Percentiles rank a stretch among this genome's conserved stretches.
These are phyloP conservation scores for Phylloporus sp. DNA, from an alignment of 768 basidiomycete species.

Conservation along the genomic window DNA sequence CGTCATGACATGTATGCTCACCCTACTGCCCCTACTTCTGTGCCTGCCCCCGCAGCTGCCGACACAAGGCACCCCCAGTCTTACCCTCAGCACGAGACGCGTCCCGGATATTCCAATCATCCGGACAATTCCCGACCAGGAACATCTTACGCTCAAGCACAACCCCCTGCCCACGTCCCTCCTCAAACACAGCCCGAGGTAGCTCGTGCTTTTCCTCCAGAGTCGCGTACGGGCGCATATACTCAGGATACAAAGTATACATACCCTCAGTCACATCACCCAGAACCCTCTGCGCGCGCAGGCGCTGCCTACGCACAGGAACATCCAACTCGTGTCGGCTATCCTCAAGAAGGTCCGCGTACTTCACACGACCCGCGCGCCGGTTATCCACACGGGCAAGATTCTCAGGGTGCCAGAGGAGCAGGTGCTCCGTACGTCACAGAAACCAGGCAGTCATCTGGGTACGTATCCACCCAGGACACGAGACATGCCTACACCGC, in stretches of 20 bases:
- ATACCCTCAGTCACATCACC: conserved; percentile 18
- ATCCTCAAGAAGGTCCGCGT: conserved; percentile 15
- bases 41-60: conserved; percentile 11
- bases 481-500: conserved; percentile 18
- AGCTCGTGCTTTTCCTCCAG: conserved; percentile 15
- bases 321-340: conserved; percentile 11
- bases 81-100: conserved; percentile 20
- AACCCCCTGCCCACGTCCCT: conserved; percentile 8
- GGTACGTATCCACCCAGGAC: conserved; percentile 17
- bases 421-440: conserved; percentile 4
- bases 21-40: conserved; percentile 9
- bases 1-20: conserved; percentile 25
- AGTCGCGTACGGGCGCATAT: conserved; percentile 19
- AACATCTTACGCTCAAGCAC: conserved; percentile 17
- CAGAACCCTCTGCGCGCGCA: conserved; percentile 15
- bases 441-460: conserved; percentile 21
- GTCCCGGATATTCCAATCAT: conserved; percentile 18
- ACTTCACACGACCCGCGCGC: conserved; percentile 17
- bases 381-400: conserved; percentile 15
- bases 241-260: conserved; percentile 22
- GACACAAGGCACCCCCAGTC: conserved; percentile 22
- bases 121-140: conserved; percentile 17
- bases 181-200: conserved; percentile 15
- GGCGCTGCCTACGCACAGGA: conserved; percentile 14
- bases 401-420: conserved; percentile 12